Percentiles rank a stretch among this genome's conserved stretches.
Conservation (phyloP, 768 basidiomycete genomes). For the Psilocybe cubensis region DNA sequence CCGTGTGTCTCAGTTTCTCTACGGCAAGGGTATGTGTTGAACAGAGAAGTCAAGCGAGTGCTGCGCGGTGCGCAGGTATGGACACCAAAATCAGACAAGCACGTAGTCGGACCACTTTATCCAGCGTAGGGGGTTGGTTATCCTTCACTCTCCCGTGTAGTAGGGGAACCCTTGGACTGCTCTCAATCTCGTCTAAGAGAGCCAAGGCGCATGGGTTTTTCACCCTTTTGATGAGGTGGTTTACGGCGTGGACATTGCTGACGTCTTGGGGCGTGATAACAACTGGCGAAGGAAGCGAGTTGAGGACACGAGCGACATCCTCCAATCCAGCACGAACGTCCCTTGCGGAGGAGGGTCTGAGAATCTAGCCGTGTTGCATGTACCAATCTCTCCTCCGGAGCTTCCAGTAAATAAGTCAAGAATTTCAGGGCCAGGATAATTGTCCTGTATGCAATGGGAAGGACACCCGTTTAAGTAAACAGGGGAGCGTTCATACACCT, state of each 20-base stretch:
- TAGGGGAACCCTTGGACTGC: not conserved
- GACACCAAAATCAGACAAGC: not conserved
- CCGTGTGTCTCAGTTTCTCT: not conserved
- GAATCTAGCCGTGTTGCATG: not conserved
- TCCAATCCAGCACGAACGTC: not conserved
- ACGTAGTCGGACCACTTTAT: not conserved
- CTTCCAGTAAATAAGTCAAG: not conserved
- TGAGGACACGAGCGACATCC: not conserved
- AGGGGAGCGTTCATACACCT: not conserved
- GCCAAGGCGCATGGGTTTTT: not conserved
- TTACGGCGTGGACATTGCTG: not conserved
- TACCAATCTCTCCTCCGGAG: not conserved
- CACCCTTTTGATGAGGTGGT: not conserved
- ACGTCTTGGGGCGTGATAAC: too few relatives aligned
- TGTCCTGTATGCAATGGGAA: not conserved
- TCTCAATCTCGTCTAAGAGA: not conserved
- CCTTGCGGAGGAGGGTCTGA: not conserved
- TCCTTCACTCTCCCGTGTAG: not conserved
- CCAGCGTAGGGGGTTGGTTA: not conserved
- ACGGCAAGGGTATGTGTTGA: not conserved
- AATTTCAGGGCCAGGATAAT: not conserved
- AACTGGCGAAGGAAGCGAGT: not conserved
- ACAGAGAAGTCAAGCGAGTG: not conserved
- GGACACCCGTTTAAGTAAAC: not conserved
- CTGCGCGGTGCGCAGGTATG: not conserved